A percentile compares a stretch with the other conserved stretches of the same genome.
Conservation (phyloP, 768 basidiomycete genomes). For the Russula sp. region DNA sequence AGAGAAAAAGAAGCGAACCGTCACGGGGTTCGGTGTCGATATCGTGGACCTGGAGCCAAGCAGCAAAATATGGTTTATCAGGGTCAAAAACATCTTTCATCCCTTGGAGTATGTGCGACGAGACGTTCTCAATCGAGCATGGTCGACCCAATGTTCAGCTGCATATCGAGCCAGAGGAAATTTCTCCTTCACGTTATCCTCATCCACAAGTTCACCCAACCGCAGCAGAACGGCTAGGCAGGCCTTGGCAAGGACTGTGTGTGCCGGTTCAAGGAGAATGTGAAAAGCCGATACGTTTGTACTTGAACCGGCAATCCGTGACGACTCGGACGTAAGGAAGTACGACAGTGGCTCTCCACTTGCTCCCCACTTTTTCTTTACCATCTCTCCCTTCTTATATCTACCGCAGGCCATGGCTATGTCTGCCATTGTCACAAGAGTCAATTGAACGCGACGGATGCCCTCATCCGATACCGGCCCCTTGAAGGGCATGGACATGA, state of each 20-base stretch:
- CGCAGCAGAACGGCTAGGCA: background rate
- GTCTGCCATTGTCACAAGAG: too few species aligned
- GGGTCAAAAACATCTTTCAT: background rate
- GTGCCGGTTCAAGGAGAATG: background rate
- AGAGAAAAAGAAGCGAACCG: background rate
- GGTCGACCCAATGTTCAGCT: background rate
- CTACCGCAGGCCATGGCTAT: too few species aligned
- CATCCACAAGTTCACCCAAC: background rate
- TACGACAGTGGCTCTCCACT: too few species aligned
- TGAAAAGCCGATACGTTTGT: background rate
- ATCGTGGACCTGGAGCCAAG: background rate
- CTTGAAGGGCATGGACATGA: too few species aligned
- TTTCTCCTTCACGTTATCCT: too few species aligned
- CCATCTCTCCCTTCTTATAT: too few species aligned
- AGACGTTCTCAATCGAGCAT: background rate
- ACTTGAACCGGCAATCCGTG: background rate
- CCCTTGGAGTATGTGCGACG: background rate
- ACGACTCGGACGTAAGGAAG: too few species aligned
- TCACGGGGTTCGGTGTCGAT: fast-evolving
- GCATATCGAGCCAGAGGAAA: background rate
- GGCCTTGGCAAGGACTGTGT: background rate
- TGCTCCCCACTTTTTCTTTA: too few species aligned
- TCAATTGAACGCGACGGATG: too few species aligned
- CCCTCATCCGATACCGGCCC: too few species aligned
- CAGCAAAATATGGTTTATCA: background rate